Percentiles rank a stretch among this genome's conserved stretches.
Conservation (phyloP, 352 stramenopile genomes). For the Phytopythium oedochilum region DNA sequence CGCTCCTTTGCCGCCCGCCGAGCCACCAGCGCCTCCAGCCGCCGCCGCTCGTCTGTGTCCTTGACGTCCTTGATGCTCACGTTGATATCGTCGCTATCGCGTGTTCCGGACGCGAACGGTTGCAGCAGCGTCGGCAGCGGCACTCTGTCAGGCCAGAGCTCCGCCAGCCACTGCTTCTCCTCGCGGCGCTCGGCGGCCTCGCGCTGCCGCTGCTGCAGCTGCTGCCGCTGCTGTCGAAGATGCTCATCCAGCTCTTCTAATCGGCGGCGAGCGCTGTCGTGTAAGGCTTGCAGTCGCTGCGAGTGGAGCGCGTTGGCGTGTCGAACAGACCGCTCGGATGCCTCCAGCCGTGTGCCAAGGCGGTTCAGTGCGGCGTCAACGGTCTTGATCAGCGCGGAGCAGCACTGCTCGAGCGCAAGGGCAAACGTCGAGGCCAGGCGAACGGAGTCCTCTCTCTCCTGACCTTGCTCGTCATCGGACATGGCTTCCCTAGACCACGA, state of each 20-base stretch:
- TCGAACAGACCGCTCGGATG: not conserved
- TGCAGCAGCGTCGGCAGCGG: conserved; percentile 57
- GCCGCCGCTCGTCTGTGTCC: conserved; percentile 15
- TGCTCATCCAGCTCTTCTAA: not conserved
- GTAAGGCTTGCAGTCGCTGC: not conserved
- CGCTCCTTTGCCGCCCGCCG: conserved; percentile 32
- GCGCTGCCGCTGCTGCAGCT: conserved; percentile 15
- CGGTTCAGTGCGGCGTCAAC: not conserved
- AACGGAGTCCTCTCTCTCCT: not conserved
- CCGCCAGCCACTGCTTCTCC: conserved; percentile 58
- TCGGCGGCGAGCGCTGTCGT: not conserved
- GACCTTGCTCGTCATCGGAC: not conserved
- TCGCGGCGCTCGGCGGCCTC: conserved; percentile 45
- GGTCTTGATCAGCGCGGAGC: not conserved
- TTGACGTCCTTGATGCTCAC: conserved; percentile 21
- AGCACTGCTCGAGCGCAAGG: not conserved
- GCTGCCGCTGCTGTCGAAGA: conserved; percentile 4
- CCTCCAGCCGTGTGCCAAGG: not conserved
- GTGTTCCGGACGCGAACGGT: conserved; percentile 8
- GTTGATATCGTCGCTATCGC: not conserved
- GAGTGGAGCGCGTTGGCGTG: not conserved
- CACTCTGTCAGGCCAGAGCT: conserved; percentile 54
- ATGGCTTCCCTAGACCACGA: too few species aligned
- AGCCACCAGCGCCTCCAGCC: conserved; percentile 33
- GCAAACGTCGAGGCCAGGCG: not conserved